Conservation (phyloP, 1,139 yeast genomes). For the Yamadazyma kanchanaburiensis region DNA sequence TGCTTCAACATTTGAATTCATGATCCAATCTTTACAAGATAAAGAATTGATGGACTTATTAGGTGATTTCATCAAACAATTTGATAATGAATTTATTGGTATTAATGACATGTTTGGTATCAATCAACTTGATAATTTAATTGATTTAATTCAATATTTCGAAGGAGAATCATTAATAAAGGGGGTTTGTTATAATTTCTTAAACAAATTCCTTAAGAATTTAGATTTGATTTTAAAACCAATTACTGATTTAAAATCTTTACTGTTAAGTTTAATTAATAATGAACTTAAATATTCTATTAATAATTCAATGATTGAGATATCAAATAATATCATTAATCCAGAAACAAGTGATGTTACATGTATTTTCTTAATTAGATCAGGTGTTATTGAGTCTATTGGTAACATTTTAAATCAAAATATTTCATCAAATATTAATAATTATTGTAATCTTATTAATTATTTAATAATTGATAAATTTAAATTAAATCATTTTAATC, state of each 20-base stretch:
- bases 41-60: neutral
- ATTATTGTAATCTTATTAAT: slow-evolving; percentile 4
- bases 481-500: slow-evolving; percentile 1
- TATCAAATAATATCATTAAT: no score
- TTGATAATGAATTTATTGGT: neutral
- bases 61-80: neutral
- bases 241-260: neutral
- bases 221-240: slow-evolving; percentile 1
- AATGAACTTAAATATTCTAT: no score
- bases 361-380: slow-evolving; percentile 1
- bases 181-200: slow-evolving; percentile 1
- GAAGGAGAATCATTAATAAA: neutral
- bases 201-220: neutral
- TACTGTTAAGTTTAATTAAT: neutral
- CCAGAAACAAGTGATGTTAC: neutral
- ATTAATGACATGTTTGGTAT: neutral
- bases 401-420: neutral
- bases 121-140: slow-evolving; percentile 2
- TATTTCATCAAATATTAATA: neutral
- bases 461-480: slow-evolving; percentile 5
- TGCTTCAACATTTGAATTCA: slow-evolving; percentile 3
- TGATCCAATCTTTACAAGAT: slow-evolving; percentile 2
- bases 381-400: slow-evolving; percentile 1
- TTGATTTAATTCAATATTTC: slow-evolving; percentile 1
- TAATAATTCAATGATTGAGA: neutral